Percentiles rank a stretch among this genome's conserved stretches.
Conservation (phyloP, 139 green algal genomes). For the Zygnema circumcarinatum region DNA sequence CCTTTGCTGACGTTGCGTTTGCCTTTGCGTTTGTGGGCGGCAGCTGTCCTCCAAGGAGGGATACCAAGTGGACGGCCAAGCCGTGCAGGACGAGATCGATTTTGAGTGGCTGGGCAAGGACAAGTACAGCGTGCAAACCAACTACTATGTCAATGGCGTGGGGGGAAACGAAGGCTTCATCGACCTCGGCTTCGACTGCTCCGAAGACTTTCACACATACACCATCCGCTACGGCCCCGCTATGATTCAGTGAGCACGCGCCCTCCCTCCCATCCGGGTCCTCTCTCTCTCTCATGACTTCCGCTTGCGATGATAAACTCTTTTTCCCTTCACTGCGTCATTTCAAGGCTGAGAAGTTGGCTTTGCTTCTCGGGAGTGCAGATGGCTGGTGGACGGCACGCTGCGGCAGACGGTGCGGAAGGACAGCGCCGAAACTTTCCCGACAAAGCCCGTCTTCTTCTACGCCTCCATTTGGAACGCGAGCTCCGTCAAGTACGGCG, state of each 20-base stretch:
- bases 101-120: constrained; percentile 53
- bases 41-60: constrained; percentile 37
- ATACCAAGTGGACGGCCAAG: neutral
- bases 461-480: constrained; percentile 49
- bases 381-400: constrained; percentile 37
- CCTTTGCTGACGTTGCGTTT: neutral
- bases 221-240: constrained; percentile 16
- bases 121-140: constrained; percentile 40
- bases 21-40: neutral
- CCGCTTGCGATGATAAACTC: neutral
- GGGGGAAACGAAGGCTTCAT: constrained; percentile 13
- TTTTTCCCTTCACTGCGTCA: neutral
- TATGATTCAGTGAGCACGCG: neutral
- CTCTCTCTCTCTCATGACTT: neutral
- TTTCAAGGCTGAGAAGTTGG: neutral
- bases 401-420: neutral
- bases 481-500: neutral
- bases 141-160: constrained; percentile 48
- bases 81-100: constrained; percentile 43
- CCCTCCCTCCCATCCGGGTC: neutral
- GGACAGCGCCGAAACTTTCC: neutral
- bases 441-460: constrained; percentile 45
- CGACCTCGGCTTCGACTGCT: constrained; percentile 50
- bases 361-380: constrained; percentile 1
- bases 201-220: constrained; percentile 35